These are phyloP conservation scores for Vinca minor DNA, from an alignment of 257 asterid species.

Conservation along the genomic window DNA sequence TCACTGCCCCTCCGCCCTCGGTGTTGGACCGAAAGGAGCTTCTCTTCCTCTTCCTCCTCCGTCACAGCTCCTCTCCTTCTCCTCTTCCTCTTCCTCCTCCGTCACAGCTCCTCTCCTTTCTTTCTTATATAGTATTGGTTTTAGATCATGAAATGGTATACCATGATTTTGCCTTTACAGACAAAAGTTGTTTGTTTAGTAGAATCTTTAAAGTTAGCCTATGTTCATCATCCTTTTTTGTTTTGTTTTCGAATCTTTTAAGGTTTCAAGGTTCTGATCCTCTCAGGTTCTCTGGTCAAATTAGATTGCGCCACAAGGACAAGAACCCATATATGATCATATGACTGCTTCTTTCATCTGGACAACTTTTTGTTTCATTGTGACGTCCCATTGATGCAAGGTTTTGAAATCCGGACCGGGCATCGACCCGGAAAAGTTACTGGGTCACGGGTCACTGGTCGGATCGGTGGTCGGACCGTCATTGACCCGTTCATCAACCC, in stretches of 20 bases:
- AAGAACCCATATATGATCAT: no score
- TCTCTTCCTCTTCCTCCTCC: conserved; percentile 6
- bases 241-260: not conserved
- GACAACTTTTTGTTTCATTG: not conserved
- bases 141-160: not conserved
- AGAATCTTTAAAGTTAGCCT: not conserved
- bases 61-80: not conserved
- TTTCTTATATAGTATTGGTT: no score
- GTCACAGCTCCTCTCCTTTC: not conserved
- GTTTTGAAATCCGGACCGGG: no score
- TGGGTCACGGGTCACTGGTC: no score
- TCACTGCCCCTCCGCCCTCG: conserved; percentile 35
- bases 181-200: no score
- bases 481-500: no score
- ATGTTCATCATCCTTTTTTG: not conserved
- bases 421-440: no score
- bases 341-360: not conserved
- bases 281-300: not conserved
- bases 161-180: not conserved
- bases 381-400: not conserved
- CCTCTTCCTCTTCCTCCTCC: not conserved
- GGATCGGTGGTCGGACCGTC: no score
- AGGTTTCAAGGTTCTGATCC: not conserved
- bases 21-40: conserved; percentile 47
- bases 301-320: conserved; percentile 4